Conservation (phyloP, 371 early-diverging fungal species). For the Dinochytrium kinnereticum region DNA sequence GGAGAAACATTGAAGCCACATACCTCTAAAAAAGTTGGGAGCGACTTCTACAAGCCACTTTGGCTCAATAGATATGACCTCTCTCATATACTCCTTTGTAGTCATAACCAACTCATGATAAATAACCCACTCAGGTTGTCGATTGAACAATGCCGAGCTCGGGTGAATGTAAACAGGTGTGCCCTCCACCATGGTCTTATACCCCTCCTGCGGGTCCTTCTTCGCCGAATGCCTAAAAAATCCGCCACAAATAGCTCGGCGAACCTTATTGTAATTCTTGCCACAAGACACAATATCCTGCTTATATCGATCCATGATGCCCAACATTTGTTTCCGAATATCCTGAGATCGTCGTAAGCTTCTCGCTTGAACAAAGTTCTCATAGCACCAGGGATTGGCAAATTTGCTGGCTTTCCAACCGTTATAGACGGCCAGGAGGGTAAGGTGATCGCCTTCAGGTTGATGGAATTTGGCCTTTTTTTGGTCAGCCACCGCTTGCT, state of each 20-base stretch:
- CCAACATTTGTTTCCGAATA: constrained; percentile 93
- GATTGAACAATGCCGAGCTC: constrained; percentile 90
- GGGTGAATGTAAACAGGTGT: constrained; percentile 98
- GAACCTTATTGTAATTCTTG: constrained; percentile 86
- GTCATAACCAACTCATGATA: constrained; percentile 98
- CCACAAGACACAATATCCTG: constrained; percentile 95
- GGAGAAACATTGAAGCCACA: neutral
- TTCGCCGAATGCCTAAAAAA: constrained; percentile 96
- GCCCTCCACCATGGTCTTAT: constrained; percentile 95
- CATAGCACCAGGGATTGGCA: constrained; percentile 94
- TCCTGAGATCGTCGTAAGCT: constrained; percentile 89
- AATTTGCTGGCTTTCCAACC: constrained; percentile 89
- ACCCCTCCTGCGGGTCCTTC: constrained; percentile 96
- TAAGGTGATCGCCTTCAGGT: constrained; percentile 97
- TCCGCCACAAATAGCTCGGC: constrained; percentile 88
- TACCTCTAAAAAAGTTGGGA: constrained; percentile 89
- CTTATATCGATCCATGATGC: constrained; percentile 94
- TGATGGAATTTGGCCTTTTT: constrained; percentile 97
- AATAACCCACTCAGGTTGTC: constrained; percentile 97
- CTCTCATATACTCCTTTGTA: constrained; percentile 97
- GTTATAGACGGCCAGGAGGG: constrained; percentile 94
- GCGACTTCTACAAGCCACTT: constrained; percentile 98
- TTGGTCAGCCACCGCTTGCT: constrained; percentile 91
- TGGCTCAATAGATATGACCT: constrained; percentile 94
- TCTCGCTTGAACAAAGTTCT: constrained; percentile 92